These are phyloP conservation scores for Miscanthus lutarioriparius DNA, from an alignment of 176 grass and related monocot species.

Conservation along the genomic window DNA sequence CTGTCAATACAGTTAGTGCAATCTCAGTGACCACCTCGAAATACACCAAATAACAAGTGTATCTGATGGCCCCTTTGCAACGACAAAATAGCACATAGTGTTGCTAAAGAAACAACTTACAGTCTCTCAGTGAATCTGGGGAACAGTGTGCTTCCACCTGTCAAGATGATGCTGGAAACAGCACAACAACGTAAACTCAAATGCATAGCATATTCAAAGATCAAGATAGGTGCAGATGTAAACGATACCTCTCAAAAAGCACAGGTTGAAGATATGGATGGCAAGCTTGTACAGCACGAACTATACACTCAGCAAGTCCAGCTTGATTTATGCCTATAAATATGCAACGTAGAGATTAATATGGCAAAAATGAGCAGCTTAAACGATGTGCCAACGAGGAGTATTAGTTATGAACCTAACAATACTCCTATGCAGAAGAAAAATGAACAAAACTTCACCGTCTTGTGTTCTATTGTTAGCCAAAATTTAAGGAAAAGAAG, in stretches of 20 bases:
- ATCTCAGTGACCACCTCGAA: neutral
- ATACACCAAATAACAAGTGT: constrained; percentile 4
- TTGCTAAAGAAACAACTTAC: constrained; percentile 50
- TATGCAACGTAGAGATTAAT: neutral
- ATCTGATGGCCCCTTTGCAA: neutral
- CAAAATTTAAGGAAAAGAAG: neutral
- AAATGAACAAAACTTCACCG: neutral
- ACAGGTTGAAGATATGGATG: constrained; percentile 85
- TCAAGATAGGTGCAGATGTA: neutral
- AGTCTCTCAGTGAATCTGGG: constrained; percentile 79
- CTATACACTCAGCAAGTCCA: constrained; percentile 92
- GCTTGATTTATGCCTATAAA: constrained; percentile 98
- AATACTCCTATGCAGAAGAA: neutral
- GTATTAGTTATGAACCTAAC: neutral
- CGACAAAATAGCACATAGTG: neutral
- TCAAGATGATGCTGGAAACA: constrained; percentile 91
- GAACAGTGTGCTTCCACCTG: constrained; percentile 86
- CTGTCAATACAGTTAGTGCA: constrained; percentile 26
- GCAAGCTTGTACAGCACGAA: constrained; percentile 72
- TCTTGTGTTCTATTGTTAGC: neutral
- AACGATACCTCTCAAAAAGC: constrained; percentile 71
- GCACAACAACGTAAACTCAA: constrained; percentile 6
- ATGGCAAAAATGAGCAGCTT: neutral
- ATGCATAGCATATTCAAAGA: constrained; percentile 6
- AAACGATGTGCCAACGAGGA: neutral